Evolutionary conservation across 345 rosid species (phyloP).

Genomic region (Zanthoxylum bungeanum): DNA sequence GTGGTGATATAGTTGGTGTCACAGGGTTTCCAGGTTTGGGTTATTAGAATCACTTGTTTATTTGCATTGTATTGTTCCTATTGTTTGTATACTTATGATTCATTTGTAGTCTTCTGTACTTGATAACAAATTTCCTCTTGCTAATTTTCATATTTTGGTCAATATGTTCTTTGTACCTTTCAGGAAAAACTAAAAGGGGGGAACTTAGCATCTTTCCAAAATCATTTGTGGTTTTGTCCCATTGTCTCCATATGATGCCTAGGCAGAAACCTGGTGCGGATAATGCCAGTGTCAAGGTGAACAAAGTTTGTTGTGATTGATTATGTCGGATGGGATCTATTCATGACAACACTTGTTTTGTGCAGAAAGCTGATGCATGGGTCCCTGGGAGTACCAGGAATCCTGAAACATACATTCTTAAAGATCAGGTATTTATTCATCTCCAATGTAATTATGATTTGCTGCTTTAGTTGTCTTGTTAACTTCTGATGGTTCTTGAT

Average conservation of each 20-base stretch:
- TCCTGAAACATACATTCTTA: slow-evolving; percentile 76
- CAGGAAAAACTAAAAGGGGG: slow-evolving; percentile 93
- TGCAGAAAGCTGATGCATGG: slow-evolving; percentile 72
- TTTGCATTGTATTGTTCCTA: neutral
- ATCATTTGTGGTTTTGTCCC: slow-evolving; percentile 61
- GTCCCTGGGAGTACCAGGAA: slow-evolving; percentile 67
- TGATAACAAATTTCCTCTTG: neutral
- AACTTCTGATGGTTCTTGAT: neutral
- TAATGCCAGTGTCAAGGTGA: slow-evolving; percentile 47
- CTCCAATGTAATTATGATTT: neutral
- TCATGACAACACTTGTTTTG: slow-evolving; percentile 12
- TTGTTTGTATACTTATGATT: neutral
- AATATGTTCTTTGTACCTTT: neutral
- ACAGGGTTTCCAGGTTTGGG: slow-evolving; percentile 88
- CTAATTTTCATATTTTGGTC: neutral
- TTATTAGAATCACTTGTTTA: neutral
- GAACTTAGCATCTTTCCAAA: slow-evolving; percentile 84
- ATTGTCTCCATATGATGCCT: slow-evolving; percentile 98
- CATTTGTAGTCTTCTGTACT: neutral
- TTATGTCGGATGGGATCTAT: neutral
- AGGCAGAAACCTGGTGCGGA: slow-evolving; percentile 57
- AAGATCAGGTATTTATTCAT: slow-evolving; percentile 71
- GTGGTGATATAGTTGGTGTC: slow-evolving; percentile 95
- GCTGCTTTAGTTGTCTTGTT: neutral
- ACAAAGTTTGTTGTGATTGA: slow-evolving; percentile 5